Conservation (phyloP, 305 asterid genomes). For the Rubia tinctorum region DNA sequence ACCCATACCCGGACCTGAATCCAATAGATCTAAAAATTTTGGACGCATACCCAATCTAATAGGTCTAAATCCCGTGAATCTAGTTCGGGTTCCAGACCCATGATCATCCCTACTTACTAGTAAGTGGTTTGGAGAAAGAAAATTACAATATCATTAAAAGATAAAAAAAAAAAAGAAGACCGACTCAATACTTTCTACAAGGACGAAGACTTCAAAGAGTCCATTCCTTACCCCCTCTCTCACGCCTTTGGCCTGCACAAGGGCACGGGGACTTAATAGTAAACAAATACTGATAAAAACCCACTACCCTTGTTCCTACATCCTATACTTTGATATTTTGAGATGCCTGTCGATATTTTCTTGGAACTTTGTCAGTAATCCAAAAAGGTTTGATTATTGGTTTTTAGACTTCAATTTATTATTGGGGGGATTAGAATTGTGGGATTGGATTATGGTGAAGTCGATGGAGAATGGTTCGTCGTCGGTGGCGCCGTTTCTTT, state of each 20-base stretch:
- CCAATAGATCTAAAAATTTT: too few relatives aligned
- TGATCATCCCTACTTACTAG: too few relatives aligned
- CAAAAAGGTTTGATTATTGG: not conserved
- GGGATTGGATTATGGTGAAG: conserved; percentile 57
- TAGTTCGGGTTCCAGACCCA: too few relatives aligned
- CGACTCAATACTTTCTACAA: too few relatives aligned
- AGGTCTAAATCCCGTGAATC: too few relatives aligned
- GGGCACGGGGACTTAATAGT: not conserved
- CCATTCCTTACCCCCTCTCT: conserved; percentile 7
- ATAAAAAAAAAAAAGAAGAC: too few relatives aligned
- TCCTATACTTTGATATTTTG: not conserved
- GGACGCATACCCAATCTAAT: too few relatives aligned
- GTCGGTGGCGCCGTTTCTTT: conserved; percentile 77
- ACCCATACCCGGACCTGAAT: too few relatives aligned
- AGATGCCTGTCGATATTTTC: not conserved
- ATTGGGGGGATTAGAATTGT: not conserved
- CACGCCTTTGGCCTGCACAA: not conserved
- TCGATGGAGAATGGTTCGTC: conserved; percentile 65
- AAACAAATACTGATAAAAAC: not conserved
- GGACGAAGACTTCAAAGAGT: not conserved
- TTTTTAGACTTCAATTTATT: conserved; percentile 8
- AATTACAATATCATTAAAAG: too few relatives aligned
- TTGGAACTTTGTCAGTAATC: not conserved
- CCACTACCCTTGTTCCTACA: not conserved
- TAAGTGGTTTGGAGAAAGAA: not conserved